Evolutionary conservation across 257 asterid species (phyloP).

Genomic region (Solanum paucissectum): DNA sequence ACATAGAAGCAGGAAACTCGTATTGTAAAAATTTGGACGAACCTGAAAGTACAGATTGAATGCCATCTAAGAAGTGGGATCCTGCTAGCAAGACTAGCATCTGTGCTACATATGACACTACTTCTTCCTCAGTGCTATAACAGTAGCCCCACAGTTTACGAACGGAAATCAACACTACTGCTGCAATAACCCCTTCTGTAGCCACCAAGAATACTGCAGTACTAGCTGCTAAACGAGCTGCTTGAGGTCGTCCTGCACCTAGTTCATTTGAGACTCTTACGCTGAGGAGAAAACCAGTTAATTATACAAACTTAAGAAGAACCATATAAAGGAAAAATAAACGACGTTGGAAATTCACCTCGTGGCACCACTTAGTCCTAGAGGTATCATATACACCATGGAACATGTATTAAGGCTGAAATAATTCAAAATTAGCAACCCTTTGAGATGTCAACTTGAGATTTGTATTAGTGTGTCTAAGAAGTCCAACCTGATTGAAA

Average conservation of each 20-base stretch:
- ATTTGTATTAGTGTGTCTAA: background rate
- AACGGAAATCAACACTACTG: slow-evolving; percentile 22
- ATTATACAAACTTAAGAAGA: background rate
- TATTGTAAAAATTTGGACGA: background rate
- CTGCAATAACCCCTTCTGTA: slow-evolving; percentile 35
- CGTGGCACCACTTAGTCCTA: slow-evolving; percentile 59
- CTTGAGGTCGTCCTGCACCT: slow-evolving; percentile 46
- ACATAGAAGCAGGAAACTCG: background rate
- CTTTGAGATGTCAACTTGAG: background rate
- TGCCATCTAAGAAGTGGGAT: slow-evolving; percentile 40
- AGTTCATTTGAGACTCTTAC: slow-evolving; percentile 56
- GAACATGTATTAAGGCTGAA: slow-evolving; percentile 45
- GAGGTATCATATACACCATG: slow-evolving; percentile 60
- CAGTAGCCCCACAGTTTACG: slow-evolving; percentile 54
- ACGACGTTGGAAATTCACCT: slow-evolving; percentile 14
- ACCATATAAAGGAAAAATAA: background rate
- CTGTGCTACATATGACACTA: slow-evolving; percentile 36
- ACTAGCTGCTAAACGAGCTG: slow-evolving; percentile 44
- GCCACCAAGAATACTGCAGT: slow-evolving; percentile 38
- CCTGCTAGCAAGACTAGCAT: slow-evolving; percentile 48
- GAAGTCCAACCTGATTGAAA: slow-evolving; percentile 40
- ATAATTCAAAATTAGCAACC: background rate
- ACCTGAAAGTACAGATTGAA: slow-evolving; percentile 24
- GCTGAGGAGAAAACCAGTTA: slow-evolving; percentile 4
- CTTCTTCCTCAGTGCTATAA: slow-evolving; percentile 35